Evolutionary conservation across 352 stramenopile genomes (phyloP), one percentile per base, ranked within the genome.

Genomic region (Phytophthora melonis): DNA sequence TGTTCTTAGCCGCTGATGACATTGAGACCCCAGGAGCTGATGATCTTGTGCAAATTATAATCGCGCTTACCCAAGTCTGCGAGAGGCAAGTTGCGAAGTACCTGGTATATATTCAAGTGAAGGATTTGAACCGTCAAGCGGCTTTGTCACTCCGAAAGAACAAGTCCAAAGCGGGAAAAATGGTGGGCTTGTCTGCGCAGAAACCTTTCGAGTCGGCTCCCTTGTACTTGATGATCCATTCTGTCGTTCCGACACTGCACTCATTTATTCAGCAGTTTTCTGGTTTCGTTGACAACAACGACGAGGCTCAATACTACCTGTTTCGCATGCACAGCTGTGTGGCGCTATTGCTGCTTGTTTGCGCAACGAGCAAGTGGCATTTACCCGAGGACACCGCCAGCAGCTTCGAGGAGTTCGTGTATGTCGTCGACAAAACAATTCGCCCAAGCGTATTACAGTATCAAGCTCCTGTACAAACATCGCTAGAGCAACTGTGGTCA

Each of bases 191-290:
- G n/a, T 74, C 74, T 7, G 63, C 66, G 2, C 77, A 77, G n/a
- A 67, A 62, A 16, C 81, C 78, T 16, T n/a, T 68, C 2, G 80
- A 89, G 18, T 84, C 71, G 2, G 69, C 68, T 1, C 57, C 72
- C 3, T 66, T 92, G 4, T 83, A 80, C 21, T 59, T 87, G 27
- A 14, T 91, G 43, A 21, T 92, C 0, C 75, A 81, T 41, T 75
- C 80, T 6, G 62, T 86, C 7, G 41, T 82, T 30, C 84, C 84
- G 10, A 87, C 81, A 9, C 25, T 90, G 8, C 53, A 88, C 45
- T 86, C 77, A 10, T 89, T 89, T 39, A 75, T 89, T 60, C 73
- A 84, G 45, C 82, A 92, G 39, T 89, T 90, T 27, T 83, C 84
- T 5, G 75, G 65, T 41, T 58, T 89, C 32, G 70, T 88, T 34